Evolutionary conservation across 768 basidiomycete genomes (phyloP).

Genomic region (Podaxis pistillaris): DNA sequence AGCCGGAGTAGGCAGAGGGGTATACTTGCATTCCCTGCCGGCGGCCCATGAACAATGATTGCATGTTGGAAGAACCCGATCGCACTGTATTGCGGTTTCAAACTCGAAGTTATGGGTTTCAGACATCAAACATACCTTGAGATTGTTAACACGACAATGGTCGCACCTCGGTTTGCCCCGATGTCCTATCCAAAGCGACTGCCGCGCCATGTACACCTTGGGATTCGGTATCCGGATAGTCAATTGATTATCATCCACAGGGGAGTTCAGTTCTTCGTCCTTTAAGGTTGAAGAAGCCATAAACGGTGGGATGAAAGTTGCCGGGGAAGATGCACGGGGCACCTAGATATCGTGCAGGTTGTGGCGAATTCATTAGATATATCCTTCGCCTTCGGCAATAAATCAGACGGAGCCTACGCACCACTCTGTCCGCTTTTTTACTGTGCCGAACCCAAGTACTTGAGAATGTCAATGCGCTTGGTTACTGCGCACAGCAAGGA

Average conservation of each 20-base stretch:
- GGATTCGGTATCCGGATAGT: slow-evolving; percentile 69
- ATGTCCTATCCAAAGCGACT: slow-evolving; percentile 73
- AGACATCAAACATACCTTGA: slow-evolving; percentile 51
- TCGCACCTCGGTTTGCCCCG: slow-evolving; percentile 76
- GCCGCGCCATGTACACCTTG: slow-evolving; percentile 64
- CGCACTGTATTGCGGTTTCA: slow-evolving; percentile 45
- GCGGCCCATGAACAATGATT: slow-evolving; percentile 70
- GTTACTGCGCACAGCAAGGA: background rate
- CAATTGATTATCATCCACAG: slow-evolving; percentile 47
- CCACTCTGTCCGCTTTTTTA: background rate
- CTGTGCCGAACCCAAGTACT: background rate
- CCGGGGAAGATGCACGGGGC: background rate
- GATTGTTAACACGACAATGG: slow-evolving; percentile 68
- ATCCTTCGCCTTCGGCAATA: background rate
- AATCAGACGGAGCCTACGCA: background rate
- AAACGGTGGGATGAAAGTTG: slow-evolving; percentile 6
- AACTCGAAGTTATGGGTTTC: slow-evolving; percentile 3
- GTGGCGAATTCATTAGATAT: background rate
- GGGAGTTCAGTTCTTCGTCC: slow-evolving; percentile 31
- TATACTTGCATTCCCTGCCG: slow-evolving; percentile 68
- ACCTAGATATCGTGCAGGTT: slow-evolving; percentile 7
- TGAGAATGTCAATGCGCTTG: background rate
- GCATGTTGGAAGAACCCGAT: slow-evolving; percentile 66
- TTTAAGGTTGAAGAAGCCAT: slow-evolving; percentile 14
- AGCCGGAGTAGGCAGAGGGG: slow-evolving; percentile 71